These are phyloP conservation scores for Pneumocystis sp. DNA, from an alignment of 1,139 yeast species.

Conservation along the genomic window DNA sequence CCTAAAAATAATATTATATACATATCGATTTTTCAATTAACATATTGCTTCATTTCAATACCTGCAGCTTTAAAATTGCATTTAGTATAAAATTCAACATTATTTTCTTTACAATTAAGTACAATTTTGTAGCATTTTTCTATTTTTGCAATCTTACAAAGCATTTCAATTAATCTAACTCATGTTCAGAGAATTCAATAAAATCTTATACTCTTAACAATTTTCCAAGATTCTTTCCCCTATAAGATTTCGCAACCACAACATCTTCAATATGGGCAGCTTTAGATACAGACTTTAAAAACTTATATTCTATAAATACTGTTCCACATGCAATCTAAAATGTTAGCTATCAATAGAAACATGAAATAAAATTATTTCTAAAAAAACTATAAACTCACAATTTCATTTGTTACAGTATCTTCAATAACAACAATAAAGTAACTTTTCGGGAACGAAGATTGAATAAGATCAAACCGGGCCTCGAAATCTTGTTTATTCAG, in stretches of 20 bases:
- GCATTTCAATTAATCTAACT: constrained; percentile 41
- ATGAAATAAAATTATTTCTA: neutral
- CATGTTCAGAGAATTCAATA: neutral
- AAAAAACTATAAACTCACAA: neutral
- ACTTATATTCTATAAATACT: constrained; percentile 37
- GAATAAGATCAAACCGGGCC: neutral
- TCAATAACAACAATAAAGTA: neutral
- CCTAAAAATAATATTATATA: neutral
- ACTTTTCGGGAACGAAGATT: neutral
- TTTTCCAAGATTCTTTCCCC: constrained; percentile 67
- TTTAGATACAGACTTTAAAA: constrained; percentile 56
- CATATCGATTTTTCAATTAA: neutral
- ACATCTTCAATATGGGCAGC: constrained; percentile 96
- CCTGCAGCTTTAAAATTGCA: constrained; percentile 29
- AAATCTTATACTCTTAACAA: neutral
- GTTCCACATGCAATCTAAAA: constrained; percentile 14
- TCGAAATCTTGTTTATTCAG: neutral
- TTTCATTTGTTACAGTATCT: neutral
- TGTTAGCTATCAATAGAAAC: neutral
- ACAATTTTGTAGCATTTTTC: constrained; percentile 72
- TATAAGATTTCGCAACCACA: constrained; percentile 59
- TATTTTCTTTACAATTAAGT: constrained; percentile 71
- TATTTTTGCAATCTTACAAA: constrained; percentile 44
- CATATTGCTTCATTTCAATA: constrained; percentile 3
- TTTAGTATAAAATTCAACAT: constrained; percentile 75